Evolutionary conservation across 768 basidiomycete species (phyloP), one percentile per base, ranked within the genome.

Genomic region (Sarcodon aspratus): DNA sequence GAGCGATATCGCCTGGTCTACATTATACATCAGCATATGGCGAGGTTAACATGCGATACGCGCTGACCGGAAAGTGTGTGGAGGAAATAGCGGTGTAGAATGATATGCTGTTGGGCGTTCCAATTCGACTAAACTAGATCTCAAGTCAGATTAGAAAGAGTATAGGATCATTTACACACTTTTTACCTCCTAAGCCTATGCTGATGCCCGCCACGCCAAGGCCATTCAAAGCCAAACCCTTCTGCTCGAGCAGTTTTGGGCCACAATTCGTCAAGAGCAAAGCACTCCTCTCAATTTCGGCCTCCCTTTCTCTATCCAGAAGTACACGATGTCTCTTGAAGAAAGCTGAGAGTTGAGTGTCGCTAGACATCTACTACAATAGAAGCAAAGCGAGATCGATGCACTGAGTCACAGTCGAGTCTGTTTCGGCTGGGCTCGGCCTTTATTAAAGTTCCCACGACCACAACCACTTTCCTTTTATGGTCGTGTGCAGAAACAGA

Each of bases 171-270:
- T 27, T 27, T 42, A 54, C 65, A 60, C 62, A 95, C 92, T 82
- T 93, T 69, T 93, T 94, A 27, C 93, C 94, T 27, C 92, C 94
- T 4, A 97, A 73, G 3, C 94, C 95, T 13, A 96, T 74, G 46
- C 76, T 80, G n/a, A 92, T 71, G 21, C 74, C 72, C 1, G 76
- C 72, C 1, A 90, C 67, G 1, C 86, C 80, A 5, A 97, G 69
- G 42, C 82, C 82, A 31, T 75, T 76, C 1, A 96, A 62, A 0
- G 89, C 82, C 9, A 98, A 69, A 3, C 94, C 94, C 50, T 85
- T 83, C 54, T 86, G 82, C 62, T 95, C 91, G n/a, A 98, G 72
- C 8, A 93, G 69, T 54, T 81, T 87, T 1, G 84, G 82, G 1
- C 83, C 77, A 58, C 89, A 92, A 49, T 89, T 88, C 8, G 86